Evolutionary conservation across 2,329 filamentous ascomycete genomes (phyloP), one percentile per base, ranked within the genome.

Genomic region (Colletotrichum shisoi): DNA sequence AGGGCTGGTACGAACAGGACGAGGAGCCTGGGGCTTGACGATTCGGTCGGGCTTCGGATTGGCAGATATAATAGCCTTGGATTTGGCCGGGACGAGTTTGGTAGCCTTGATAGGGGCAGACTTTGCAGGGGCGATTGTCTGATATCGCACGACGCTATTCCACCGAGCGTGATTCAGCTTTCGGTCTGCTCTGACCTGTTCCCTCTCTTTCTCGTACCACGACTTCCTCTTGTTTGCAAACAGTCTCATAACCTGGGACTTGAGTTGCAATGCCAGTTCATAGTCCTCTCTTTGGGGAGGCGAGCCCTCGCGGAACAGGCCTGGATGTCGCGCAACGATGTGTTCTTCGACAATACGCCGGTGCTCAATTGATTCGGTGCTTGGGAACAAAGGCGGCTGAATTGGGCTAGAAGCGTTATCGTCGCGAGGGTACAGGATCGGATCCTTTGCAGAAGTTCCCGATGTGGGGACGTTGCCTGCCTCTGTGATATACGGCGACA

Each of bases 211-310:
- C 58, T 76, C 75, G 34, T 86, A 76, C 83, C 84, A 88, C 2
- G 72, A 75, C 27, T 73, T 76, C 1, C 78, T 85, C 70, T 87
- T 78, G 31, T 72, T 71, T 21, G 71, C 71, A 71, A 76, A 85
- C 62, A 76, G 76, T 72, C 80, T 79, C 75, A 84, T 80, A 60
- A 87, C 79, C 52, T 84, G 79, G 4, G 85, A 85, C 62, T 79
- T 79, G 75, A 88, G 86, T 59, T 78, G 80, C 54, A 88, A 74
- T 17, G 80, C 79, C 45, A 87, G 73, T 71, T 83, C 79, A 71
- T 88, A 88, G 45, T 88, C 84, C 63, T 84, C 81, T 39, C 76
- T 78, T 31, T 76, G 78, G 0, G 87, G 86, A 11, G 84, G 84
- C 2, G 79, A 71, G 9, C 81, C 75, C 34, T 75, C 72, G 31